Percentiles rank a stretch among this genome's conserved stretches.
These are phyloP conservation scores for Ananas comosus DNA, from an alignment of 176 grass and related monocot genomes.

Conservation along the genomic window DNA sequence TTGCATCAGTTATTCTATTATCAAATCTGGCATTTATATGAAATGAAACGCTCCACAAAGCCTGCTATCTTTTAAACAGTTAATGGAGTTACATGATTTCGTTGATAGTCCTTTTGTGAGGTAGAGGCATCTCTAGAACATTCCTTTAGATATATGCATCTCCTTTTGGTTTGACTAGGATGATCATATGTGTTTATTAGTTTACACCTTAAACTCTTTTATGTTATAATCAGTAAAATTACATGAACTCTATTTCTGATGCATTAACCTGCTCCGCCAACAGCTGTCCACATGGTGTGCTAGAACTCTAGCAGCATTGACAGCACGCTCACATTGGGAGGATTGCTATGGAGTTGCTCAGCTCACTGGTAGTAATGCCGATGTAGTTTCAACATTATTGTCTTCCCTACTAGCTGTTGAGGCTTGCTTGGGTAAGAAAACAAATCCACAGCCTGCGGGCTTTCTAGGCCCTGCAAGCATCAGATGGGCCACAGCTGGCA, in stretches of 20 bases:
- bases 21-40: too few species aligned
- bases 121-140: too few species aligned
- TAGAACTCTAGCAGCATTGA: conserved; percentile 58
- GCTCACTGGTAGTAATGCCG: conserved; percentile 67
- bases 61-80: too few species aligned
- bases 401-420: conserved; percentile 72
- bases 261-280: neutral
- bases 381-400: conserved; percentile 63
- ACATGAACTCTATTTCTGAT: neutral
- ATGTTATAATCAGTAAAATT: too few species aligned
- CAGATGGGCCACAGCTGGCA: conserved; percentile 43
- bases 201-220: neutral
- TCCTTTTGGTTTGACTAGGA: too few species aligned
- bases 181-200: neutral
- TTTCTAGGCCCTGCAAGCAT: conserved; percentile 49
- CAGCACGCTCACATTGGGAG: conserved; percentile 56
- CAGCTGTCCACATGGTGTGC: conserved; percentile 80
- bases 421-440: conserved; percentile 89
- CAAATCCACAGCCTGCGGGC: conserved; percentile 29
- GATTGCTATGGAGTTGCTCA: conserved; percentile 89
- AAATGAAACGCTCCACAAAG: too few species aligned
- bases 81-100: too few species aligned
- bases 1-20: too few species aligned
- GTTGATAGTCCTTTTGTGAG: too few species aligned
- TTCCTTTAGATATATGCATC: too few species aligned